Conservation (phyloP, 257 asterid species). For the Solanum chmielewskii region DNA sequence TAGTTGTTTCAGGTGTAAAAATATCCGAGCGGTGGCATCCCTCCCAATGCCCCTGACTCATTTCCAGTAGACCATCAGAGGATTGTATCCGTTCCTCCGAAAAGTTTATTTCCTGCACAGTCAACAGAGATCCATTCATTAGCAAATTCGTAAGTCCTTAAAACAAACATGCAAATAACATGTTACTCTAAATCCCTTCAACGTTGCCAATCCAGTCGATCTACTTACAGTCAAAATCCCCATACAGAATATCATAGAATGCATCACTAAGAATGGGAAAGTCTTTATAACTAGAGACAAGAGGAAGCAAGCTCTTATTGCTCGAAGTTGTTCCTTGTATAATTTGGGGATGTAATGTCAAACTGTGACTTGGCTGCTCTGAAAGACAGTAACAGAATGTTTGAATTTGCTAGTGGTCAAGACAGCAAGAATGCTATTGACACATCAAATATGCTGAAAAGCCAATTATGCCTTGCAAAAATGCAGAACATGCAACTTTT, state of each 20-base stretch:
- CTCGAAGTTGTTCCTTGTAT: neutral
- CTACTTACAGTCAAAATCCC: neutral
- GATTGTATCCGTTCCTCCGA: slow-evolving; percentile 74
- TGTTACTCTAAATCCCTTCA: neutral
- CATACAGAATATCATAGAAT: neutral
- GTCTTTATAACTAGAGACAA: neutral
- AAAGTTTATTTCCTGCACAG: slow-evolving; percentile 66
- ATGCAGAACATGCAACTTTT: neutral
- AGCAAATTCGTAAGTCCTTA: neutral
- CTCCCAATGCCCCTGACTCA: slow-evolving; percentile 98
- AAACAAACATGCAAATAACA: neutral
- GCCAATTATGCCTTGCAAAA: neutral
- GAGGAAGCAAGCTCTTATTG: neutral
- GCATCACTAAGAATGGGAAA: neutral
- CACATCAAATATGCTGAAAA: neutral
- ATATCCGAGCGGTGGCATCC: slow-evolving; percentile 80
- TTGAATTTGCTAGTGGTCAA: neutral
- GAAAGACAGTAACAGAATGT: neutral
- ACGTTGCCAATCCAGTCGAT: neutral
- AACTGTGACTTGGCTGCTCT: neutral
- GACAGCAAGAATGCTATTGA: neutral
- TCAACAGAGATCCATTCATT: neutral
- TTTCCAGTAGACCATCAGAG: slow-evolving; percentile 67
- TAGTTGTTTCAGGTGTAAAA: slow-evolving; percentile 56
- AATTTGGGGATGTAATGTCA: neutral